Evolutionary conservation across 768 basidiomycete genomes (phyloP), one percentile per base, ranked within the genome.

Genomic region (Tricholomella constricta): DNA sequence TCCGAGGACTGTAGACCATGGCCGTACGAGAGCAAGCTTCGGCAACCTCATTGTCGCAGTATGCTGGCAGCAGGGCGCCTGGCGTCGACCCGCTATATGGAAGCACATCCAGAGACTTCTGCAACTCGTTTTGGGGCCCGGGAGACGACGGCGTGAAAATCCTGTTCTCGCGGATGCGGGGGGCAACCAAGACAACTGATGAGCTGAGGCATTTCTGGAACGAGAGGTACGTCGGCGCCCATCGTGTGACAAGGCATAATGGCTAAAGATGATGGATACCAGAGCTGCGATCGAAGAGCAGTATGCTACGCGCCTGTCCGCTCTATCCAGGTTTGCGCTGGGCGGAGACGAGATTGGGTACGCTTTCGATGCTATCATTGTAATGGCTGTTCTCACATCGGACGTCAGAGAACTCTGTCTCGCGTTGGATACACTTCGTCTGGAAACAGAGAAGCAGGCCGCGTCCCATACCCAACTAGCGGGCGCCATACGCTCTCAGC

Each of bases 261-360:
- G 22, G 46, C 46, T 44, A 37, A 43, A 57, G 41, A 35, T 48
- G 20, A 41, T 45, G 56, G 40, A 38, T n/a, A n/a, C 6, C 37
- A 96, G 96, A 69, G 86, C 90, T 17, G 58, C 79, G 15, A 95
- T 98, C 52, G 94, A 98, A 70, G 94, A 98, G 63, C 95, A 98
- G 36, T 98, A 97, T 65, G 89, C 94, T 2, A 86, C 88, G 65
- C 80, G 85, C 26, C 69, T 99, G 8, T 74, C 82, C 9, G 87
- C 88, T 65, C 75, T 99, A n/a, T 79, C 94, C 11, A 93, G 89
- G 69, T 63, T 76, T 48, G 62, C 84, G 11, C 74, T 96, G 32
- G 95, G 95, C 12, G 81, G 79, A 48, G 94, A 97, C 60, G 97
- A 98, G 73, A 91, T 93, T 60, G 96, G 95, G 94, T 94, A 65